Conservation (phyloP, 495 filamentous ascomycete genomes). For the Hypoxylon rickii region DNA sequence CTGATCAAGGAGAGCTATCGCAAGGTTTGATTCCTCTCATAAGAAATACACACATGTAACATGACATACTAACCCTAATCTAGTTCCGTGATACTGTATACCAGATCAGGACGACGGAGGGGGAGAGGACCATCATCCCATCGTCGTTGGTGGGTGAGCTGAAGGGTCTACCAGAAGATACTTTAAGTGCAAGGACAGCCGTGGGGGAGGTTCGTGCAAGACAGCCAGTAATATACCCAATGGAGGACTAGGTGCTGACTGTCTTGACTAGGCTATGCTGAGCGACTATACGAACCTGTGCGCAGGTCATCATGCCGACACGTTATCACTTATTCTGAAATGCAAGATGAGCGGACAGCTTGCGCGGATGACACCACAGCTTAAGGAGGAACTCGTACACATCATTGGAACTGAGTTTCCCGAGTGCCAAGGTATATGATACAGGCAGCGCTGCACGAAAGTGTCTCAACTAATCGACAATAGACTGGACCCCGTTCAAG, state of each 20-base stretch:
- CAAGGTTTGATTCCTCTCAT: conserved; percentile 29
- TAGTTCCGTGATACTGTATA: conserved; percentile 45
- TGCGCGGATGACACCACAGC: conserved; percentile 36
- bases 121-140: conserved; percentile 42
- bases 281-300: conserved; percentile 44
- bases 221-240: no score
- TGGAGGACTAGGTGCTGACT: background rate
- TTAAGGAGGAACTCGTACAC: conserved; percentile 42
- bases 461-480: conserved; percentile 7
- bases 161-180: conserved; percentile 46
- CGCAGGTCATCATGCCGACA: conserved; percentile 38
- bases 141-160: conserved; percentile 42
- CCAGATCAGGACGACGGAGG: conserved; percentile 47
- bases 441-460: background rate
- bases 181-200: conserved; percentile 42
- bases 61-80: conserved; percentile 9
- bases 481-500: conserved; percentile 45
- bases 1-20: conserved; percentile 42
- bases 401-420: conserved; percentile 42
- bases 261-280: conserved; percentile 39
- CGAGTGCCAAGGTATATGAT: conserved; percentile 36
- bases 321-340: conserved; percentile 35
- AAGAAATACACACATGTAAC: background rate
- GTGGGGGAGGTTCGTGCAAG: conserved; percentile 37
- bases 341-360: conserved; percentile 42